These are phyloP conservation scores for Prinsepia uniflora DNA, from an alignment of 306 rosid genomes.

Conservation along the genomic window DNA sequence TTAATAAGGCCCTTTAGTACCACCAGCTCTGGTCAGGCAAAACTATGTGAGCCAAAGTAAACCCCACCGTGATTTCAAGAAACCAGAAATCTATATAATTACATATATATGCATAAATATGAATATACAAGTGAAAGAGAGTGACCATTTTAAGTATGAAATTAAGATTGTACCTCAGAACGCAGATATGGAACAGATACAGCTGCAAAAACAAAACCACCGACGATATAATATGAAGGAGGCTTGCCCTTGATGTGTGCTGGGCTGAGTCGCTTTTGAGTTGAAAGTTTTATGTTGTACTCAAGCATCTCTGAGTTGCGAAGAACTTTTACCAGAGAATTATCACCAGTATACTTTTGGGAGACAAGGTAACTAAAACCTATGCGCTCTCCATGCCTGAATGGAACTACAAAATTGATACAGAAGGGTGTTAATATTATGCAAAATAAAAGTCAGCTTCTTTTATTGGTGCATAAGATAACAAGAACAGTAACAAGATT, in stretches of 20 bases:
- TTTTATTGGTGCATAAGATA: neutral
- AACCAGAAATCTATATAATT: neutral
- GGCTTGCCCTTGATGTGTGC: conserved; percentile 72
- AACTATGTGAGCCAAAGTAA: neutral
- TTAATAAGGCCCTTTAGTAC: neutral
- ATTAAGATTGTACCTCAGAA: conserved; percentile 55
- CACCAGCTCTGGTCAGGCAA: neutral
- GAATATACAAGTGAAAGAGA: neutral
- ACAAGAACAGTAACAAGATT: neutral
- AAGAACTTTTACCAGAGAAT: conserved; percentile 49
- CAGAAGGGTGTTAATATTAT: neutral
- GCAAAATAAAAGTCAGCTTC: neutral
- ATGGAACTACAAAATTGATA: conserved; percentile 51
- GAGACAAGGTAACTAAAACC: conserved; percentile 85
- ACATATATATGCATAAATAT: neutral
- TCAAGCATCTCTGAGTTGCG: conserved; percentile 48
- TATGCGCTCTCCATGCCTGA: conserved; percentile 82
- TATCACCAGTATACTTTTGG: conserved; percentile 70
- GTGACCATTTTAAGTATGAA: neutral
- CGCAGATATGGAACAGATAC: conserved; percentile 87
- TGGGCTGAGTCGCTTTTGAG: conserved; percentile 74
- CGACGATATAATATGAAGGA: conserved; percentile 77
- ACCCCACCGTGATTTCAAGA: neutral
- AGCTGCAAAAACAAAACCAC: conserved; percentile 68
- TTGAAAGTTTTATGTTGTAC: conserved; percentile 47